Evolutionary conservation across 257 asterid species (phyloP).

Genomic region (Scutellaria galericulata): DNA sequence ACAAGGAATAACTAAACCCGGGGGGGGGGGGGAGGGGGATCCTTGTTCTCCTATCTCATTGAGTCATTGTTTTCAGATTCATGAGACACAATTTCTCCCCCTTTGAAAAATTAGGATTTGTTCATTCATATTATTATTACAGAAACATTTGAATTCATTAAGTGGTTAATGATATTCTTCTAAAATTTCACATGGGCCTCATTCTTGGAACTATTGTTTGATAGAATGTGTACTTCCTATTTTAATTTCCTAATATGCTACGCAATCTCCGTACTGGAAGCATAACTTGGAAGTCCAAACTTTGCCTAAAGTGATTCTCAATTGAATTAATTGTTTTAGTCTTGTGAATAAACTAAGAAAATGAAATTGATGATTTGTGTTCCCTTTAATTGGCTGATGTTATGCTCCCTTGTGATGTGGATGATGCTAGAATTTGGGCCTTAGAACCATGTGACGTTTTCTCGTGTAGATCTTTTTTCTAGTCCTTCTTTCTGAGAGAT

Average conservation of each 20-base stretch:
- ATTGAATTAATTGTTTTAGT: background rate
- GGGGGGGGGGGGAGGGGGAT: no score
- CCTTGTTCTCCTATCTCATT: background rate
- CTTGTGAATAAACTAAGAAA: no score
- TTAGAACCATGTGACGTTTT: no score
- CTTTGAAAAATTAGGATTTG: conserved; percentile 6
- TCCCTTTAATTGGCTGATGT: no score
- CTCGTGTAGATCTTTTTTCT: no score
- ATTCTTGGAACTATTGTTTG: conserved; percentile 18
- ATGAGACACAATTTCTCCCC: background rate
- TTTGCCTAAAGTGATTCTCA: background rate
- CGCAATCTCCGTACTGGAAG: conserved; percentile 15
- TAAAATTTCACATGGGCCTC: background rate
- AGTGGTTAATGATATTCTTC: background rate
- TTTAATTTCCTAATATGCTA: background rate
- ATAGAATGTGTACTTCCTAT: conserved; percentile 25
- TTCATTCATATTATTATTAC: background rate
- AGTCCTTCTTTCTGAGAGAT: no score
- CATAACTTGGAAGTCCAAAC: background rate
- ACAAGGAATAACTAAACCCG: background rate
- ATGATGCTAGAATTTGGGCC: no score
- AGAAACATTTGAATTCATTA: conserved; percentile 1
- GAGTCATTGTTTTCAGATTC: background rate
- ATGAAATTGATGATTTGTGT: no score
- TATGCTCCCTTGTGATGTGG: no score